A percentile compares a stretch with the other conserved stretches of the same genome.
These are phyloP conservation scores for Trametes polyzona DNA, from an alignment of 1,284 basidiomycete genomes.

Conservation along the genomic window DNA sequence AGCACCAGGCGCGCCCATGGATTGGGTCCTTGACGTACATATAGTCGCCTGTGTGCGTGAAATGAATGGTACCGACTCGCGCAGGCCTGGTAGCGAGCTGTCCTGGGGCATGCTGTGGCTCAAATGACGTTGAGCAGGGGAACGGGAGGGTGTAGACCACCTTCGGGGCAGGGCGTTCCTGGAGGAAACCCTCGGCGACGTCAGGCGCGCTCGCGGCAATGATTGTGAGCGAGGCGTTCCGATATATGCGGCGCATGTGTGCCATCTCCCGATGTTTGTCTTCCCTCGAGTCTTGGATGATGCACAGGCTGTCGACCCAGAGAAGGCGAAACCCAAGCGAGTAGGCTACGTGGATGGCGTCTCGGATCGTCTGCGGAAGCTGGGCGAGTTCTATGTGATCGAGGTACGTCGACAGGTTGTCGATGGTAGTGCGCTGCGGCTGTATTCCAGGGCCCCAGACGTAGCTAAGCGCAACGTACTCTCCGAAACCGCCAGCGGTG, in stretches of 20 bases:
- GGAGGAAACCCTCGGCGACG: background rate
- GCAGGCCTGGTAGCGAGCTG: too few species aligned
- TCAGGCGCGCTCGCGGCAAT: background rate
- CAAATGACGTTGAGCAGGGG: too few species aligned
- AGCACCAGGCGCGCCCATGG: conserved; percentile 17
- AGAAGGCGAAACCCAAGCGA: background rate
- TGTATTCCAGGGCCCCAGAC: conserved; percentile 18
- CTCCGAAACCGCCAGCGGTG: background rate
- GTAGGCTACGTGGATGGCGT: background rate
- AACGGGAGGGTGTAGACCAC: too few species aligned
- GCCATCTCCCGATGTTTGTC: conserved; percentile 6
- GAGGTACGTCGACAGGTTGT: background rate
- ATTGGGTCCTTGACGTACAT: too few species aligned
- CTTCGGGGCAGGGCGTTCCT: too few species aligned
- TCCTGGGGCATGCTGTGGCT: too few species aligned
- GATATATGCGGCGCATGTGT: conserved; percentile 4
- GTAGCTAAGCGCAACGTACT: conserved; percentile 17
- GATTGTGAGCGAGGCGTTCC: conserved; percentile 2
- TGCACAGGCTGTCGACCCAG: conserved; percentile 7
- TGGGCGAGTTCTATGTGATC: background rate
- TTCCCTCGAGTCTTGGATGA: conserved; percentile 7
- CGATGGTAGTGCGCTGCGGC: background rate
- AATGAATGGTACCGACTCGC: too few species aligned
- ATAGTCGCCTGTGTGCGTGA: too few species aligned
- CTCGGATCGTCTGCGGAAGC: conserved; percentile 4